Base-by-base conservation (phyloP, 2,329 filamentous ascomycete species). In the Nemania serpens region DNA sequence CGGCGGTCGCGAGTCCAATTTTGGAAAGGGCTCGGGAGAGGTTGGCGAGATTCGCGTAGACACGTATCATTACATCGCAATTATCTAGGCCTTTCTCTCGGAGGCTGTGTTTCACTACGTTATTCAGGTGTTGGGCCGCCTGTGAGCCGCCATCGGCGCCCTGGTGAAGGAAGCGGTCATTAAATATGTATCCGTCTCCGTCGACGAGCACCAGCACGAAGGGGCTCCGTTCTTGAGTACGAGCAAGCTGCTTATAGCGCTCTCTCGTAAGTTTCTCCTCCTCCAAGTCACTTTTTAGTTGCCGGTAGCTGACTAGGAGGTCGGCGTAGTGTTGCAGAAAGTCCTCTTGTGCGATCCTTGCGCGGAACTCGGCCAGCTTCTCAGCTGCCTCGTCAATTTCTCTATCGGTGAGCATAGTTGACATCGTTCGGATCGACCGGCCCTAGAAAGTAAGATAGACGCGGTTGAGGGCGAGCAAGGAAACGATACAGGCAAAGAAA, bases 161-260 rank as follows among this genome's bases (percentile, higher is more conserved):
- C 5, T 75, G 76, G 45, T 73, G 73, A 51, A 85, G 69, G 9
- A 84, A 75, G 33, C 76, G 72, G 42, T 85, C 82, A 36, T 81
- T 77, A 68, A 86, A 84, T n/a, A 77, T 62, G 58, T 87, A 88
- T 49, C 83, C 84, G 71, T 89, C 85, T 18, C 85, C 86, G 58
- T 89, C 86, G 12, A 89, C 75, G 0, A 89, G 75, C 6, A 88
- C 81, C 2, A 88, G 76, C 1, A 84, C 84, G 65, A 88, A 88
- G 0, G 84, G 81, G 62, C 83, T 84, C 18, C 81, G 79, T 22
- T 83, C 79, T 65, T 79, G 75, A 12, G 76, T 77, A 53, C 77
- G 76, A 5, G 80, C 79, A 57, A 82, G 70, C 66, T 81, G 78
- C 68, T 86, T 85, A 75, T 85, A 86, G 43, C 79, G 79, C 61